Evolutionary conservation across 805 yeast genomes (phyloP).

Genomic region (Candida ulmi): DNA sequence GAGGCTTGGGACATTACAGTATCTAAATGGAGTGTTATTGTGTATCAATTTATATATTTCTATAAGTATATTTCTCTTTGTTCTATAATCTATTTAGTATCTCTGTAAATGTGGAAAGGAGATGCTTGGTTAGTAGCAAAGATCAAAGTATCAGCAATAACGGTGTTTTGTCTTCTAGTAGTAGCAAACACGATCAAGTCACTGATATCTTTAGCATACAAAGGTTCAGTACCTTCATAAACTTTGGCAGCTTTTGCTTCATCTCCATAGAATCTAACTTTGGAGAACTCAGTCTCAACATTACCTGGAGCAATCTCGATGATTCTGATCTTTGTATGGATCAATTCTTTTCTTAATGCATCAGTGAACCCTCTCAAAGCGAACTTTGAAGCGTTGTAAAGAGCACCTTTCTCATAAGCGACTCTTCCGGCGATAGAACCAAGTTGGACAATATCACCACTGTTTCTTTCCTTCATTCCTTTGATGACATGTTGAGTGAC

Average conservation of each 20-base stretch:
- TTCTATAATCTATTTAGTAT: too few species aligned
- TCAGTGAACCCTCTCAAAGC: slow-evolving; percentile 70
- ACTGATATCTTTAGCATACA: slow-evolving; percentile 52
- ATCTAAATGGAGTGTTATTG: too few species aligned
- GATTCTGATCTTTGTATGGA: slow-evolving; percentile 60
- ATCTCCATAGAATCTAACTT: slow-evolving; percentile 57
- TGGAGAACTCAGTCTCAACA: slow-evolving; percentile 62
- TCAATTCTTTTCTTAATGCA: slow-evolving; percentile 67
- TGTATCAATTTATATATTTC: too few species aligned
- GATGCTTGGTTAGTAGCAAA: slow-evolving; percentile 85
- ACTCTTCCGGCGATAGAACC: slow-evolving; percentile 84
- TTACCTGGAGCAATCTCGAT: slow-evolving; percentile 65
- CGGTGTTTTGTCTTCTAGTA: slow-evolving; percentile 52
- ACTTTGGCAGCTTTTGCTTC: slow-evolving; percentile 45
- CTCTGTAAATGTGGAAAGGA: slow-evolving; percentile 52
- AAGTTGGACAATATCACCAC: slow-evolving; percentile 68
- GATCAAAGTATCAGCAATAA: slow-evolving; percentile 68
- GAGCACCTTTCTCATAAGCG: slow-evolving; percentile 74
- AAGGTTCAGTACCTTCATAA: slow-evolving; percentile 48
- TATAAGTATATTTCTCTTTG: too few species aligned
- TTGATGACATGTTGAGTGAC: slow-evolving; percentile 75
- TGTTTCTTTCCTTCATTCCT: slow-evolving; percentile 60
- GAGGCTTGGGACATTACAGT: too few species aligned
- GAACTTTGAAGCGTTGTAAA: slow-evolving; percentile 72
- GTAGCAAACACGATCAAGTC: slow-evolving; percentile 51